Conservation (phyloP, 2,329 filamentous ascomycete species). For the Diaporthe caulivora region DNA sequence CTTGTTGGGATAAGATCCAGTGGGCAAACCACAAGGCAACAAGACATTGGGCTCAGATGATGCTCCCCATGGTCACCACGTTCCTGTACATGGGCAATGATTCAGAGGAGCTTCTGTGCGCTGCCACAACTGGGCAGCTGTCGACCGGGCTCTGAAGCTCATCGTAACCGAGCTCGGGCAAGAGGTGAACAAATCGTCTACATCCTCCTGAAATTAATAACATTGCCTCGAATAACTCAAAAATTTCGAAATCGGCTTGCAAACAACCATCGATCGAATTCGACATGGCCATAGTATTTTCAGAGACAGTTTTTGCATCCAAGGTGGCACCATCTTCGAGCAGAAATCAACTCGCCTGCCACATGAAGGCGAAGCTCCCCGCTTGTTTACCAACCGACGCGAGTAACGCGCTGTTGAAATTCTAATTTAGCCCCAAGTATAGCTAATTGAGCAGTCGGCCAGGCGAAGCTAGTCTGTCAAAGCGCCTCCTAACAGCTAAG, state of each 20-base stretch:
- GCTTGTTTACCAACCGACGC: not conserved
- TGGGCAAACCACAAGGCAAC: not conserved
- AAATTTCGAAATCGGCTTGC: not conserved
- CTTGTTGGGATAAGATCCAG: slow-evolving; percentile 11
- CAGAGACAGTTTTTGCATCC: no score
- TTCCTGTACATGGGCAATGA: not conserved
- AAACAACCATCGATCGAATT: not conserved
- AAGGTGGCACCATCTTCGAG: no score
- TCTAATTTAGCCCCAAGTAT: not conserved
- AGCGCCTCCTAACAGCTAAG: not conserved
- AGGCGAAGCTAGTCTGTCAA: not conserved
- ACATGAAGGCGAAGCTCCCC: not conserved
- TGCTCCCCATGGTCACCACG: not conserved
- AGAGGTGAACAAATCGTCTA: no score
- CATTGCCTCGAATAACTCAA: not conserved
- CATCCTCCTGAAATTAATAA: not conserved
- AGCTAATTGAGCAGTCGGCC: not conserved
- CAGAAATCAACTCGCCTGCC: no score
- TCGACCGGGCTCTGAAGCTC: not conserved
- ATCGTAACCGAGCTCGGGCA: not conserved
- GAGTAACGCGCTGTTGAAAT: not conserved
- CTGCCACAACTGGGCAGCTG: not conserved
- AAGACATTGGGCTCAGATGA: not conserved
- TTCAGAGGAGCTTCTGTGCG: not conserved
- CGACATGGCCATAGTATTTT: no score